Evolutionary conservation across 176 grass and related monocot species (phyloP), one percentile per base, ranked within the genome.

Genomic region (Canna indica): DNA sequence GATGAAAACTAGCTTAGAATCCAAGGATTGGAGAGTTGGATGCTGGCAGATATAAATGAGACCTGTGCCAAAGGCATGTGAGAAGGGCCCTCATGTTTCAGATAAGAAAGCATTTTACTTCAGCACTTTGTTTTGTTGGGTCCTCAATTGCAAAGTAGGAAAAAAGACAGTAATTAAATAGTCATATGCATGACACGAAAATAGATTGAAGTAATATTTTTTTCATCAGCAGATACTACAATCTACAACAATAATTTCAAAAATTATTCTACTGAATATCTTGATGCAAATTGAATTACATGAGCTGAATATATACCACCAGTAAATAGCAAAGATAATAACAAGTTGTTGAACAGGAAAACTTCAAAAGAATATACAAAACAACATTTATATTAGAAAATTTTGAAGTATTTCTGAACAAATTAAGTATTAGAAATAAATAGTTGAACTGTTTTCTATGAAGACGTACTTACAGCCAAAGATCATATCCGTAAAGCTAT

Each of bases 21-120:
- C 14, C 59, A 62, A 33, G 29, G 10, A 62, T 5, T 62, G 28
- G 29, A 62, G 59, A 27, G 14, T 33, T 62, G 59, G 59, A 34
- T 33, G 59, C n/a, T 16, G 15, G 28, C 59, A 62, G 29, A 62
- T 33, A 62, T 62, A 62, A 62, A 62, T 62, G 59, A 26, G 59
- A 62, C 3, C 59, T 62, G 27, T 30, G 27, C 12, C 59, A 62
- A 32, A 11, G 59, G 59, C 59, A 62, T 62, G 59, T 62, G 59
- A 62, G 50, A 54, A 54, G 50, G 50, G 50, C 50, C 50, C 50
- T 54, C 59, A 32, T 32, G 59, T 31, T 62, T 32, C 13, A 62
- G 59, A 62, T 32, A 17, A 17, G 59, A 62, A 62, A 62, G 59
- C 59, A 32, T 31, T 62, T n/a, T 62, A 31, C 59, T 33, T 62